Percentiles rank a stretch among this genome's conserved stretches.
Conservation (phyloP, 306 rosid species). For the Casuarina glauca region DNA sequence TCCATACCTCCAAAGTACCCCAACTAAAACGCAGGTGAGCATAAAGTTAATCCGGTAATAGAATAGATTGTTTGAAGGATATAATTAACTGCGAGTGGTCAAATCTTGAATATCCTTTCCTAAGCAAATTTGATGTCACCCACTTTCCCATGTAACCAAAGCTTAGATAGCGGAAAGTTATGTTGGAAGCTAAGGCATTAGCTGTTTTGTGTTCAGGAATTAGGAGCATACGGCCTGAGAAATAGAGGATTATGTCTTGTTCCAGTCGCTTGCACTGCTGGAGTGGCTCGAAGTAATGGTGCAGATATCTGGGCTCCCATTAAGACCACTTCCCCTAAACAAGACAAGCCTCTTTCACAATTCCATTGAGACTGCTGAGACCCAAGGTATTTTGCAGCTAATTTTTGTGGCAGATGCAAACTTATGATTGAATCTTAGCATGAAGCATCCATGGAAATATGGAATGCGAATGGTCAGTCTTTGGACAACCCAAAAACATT, state of each 20-base stretch:
- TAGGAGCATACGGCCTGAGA: conserved; percentile 70
- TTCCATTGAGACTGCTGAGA: conserved; percentile 44
- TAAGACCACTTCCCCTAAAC: conserved; percentile 62
- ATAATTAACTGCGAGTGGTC: not conserved
- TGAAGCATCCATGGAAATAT: conserved; percentile 25
- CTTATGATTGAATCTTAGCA: conserved; percentile 31
- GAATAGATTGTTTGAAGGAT: not conserved
- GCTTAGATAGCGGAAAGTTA: not conserved
- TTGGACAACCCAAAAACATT: conserved; percentile 30
- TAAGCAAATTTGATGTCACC: no score
- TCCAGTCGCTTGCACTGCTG: conserved; percentile 71
- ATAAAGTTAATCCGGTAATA: conserved; percentile 16
- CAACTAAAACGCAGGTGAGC: conserved; percentile 67
- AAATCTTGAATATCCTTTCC: not conserved
- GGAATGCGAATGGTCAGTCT: conserved; percentile 27
- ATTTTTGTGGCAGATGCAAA: conserved; percentile 24
- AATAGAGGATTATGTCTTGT: conserved; percentile 85
- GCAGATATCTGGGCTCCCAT: conserved; percentile 99
- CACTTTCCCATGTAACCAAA: no score
- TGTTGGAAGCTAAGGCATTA: conserved; percentile 14
- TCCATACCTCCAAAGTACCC: conserved; percentile 73
- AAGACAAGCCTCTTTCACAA: conserved; percentile 45
- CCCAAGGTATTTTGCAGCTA: conserved; percentile 24
- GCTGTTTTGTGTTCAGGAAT: conserved; percentile 45
- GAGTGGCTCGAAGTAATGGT: conserved; percentile 89